These are phyloP conservation scores for Mucor lusitanicus DNA, from an alignment of 371 early-diverging fungal species.

Conservation along the genomic window DNA sequence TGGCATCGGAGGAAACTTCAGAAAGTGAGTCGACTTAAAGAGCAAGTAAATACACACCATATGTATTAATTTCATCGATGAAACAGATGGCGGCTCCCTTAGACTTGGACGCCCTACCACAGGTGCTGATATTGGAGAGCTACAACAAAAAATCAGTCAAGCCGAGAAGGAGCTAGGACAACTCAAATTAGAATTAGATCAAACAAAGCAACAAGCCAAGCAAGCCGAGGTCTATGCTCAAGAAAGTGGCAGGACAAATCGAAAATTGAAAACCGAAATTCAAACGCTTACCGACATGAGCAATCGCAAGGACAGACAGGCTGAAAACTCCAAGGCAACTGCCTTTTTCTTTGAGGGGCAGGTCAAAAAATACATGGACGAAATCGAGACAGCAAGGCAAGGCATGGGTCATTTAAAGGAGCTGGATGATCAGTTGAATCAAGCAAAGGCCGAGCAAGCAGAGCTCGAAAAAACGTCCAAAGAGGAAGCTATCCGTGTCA, in stretches of 20 bases:
- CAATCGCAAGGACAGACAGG: conserved; percentile 55
- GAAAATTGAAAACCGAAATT: conserved; percentile 50
- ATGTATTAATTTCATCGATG: background rate
- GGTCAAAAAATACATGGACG: conserved; percentile 54
- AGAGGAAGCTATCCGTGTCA: conserved; percentile 35
- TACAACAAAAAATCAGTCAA: conserved; percentile 48
- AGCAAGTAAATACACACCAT: background rate
- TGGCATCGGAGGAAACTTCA: conserved; percentile 3
- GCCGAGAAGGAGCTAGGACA: conserved; percentile 44
- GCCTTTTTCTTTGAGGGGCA: conserved; percentile 57
- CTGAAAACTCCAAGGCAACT: conserved; percentile 54
- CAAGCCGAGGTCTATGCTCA: conserved; percentile 47
- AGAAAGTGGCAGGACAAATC: conserved; percentile 52
- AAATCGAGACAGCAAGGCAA: conserved; percentile 48
- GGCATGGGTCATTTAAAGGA: conserved; percentile 52
- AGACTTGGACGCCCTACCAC: conserved; percentile 32
- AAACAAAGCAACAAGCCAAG: conserved; percentile 50
- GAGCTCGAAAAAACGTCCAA: conserved; percentile 35
- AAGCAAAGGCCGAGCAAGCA: conserved; percentile 41
- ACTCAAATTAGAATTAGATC: conserved; percentile 39
- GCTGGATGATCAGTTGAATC: conserved; percentile 46
- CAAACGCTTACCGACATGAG: conserved; percentile 56
- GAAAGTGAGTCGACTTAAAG: background rate
- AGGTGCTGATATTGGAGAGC: conserved; percentile 52
- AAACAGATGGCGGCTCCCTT: conserved; percentile 6